Conservation (phyloP, 1,284 basidiomycete genomes). For the Leccinum pachyderme region DNA sequence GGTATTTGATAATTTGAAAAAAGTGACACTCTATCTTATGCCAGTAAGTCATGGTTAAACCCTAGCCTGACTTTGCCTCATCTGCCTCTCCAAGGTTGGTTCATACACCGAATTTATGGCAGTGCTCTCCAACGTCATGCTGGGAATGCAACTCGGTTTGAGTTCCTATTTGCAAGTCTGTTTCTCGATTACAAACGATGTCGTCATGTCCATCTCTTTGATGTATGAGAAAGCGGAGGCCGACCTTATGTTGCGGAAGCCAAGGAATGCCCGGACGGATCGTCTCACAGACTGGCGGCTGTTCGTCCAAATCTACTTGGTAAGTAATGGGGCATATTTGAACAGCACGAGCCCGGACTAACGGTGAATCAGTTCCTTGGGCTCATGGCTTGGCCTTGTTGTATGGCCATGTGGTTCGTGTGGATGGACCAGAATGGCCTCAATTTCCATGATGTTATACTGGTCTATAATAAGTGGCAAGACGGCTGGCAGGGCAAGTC, state of each 20-base stretch:
- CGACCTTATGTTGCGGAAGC: constrained; percentile 57
- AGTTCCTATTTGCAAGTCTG: constrained; percentile 46
- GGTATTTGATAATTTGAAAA: constrained; percentile 60
- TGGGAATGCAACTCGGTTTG: constrained; percentile 42
- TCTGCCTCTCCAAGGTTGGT: constrained; percentile 22
- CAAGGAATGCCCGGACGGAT: constrained; percentile 59
- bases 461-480: constrained; percentile 40
- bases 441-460: constrained; percentile 38
- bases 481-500: constrained; percentile 34
- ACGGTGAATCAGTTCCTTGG: constrained; percentile 38
- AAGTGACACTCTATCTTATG: constrained; percentile 42
- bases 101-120: constrained; percentile 39
- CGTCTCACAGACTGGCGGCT: constrained; percentile 42
- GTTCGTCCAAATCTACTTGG: constrained; percentile 35
- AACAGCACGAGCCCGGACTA: background rate
- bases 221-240: constrained; percentile 41
- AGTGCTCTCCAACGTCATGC: constrained; percentile 36
- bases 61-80: background rate
- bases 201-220: constrained; percentile 38
- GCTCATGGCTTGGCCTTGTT: constrained; percentile 46
- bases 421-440: constrained; percentile 38
- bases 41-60: constrained; percentile 36
- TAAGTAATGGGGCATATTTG: constrained; percentile 13
- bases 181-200: constrained; percentile 41
- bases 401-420: constrained; percentile 43